Evolutionary conservation across 2,329 filamentous ascomycete genomes (phyloP).

Genomic region (Cadophora gregata): DNA sequence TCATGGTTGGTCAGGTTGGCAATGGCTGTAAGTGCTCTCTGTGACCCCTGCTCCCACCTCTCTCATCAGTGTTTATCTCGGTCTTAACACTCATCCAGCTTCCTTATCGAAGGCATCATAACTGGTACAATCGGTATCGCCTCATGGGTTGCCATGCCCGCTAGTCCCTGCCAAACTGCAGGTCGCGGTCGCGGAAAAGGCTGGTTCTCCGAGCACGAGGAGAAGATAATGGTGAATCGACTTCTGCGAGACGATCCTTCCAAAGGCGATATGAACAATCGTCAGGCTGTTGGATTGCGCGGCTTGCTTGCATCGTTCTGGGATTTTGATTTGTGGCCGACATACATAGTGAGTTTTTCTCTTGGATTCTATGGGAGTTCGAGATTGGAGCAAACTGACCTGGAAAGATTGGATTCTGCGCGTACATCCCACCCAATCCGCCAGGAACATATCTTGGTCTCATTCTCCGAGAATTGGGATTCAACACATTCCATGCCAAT

Average conservation of each 20-base stretch:
- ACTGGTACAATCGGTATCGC: constrained; percentile 26
- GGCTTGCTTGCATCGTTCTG: constrained; percentile 47
- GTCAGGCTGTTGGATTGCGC: constrained; percentile 55
- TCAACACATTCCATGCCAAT: constrained; percentile 35
- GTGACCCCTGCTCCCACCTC: not conserved
- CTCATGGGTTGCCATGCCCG: constrained; percentile 26
- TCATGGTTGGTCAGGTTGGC: constrained; percentile 33
- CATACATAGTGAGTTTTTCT: constrained; percentile 35
- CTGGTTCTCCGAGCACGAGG: constrained; percentile 67
- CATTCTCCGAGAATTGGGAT: constrained; percentile 31
- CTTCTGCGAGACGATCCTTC: constrained; percentile 59
- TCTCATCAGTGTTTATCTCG: no score
- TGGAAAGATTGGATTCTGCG: constrained; percentile 22
- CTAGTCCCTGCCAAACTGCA: constrained; percentile 50
- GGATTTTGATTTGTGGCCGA: constrained; percentile 64
- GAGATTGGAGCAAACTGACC: no score
- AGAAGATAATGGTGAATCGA: constrained; percentile 70
- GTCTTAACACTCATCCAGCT: not conserved
- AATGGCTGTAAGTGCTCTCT: constrained; percentile 47
- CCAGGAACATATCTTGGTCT: constrained; percentile 32
- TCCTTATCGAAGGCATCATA: constrained; percentile 32
- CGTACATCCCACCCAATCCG: constrained; percentile 26
- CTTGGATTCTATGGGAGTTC: no score
- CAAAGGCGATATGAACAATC: constrained; percentile 56
- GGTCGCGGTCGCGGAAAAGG: constrained; percentile 59